Evolutionary conservation across 257 asterid genomes (phyloP).

Genomic region (Coffea canephora): DNA sequence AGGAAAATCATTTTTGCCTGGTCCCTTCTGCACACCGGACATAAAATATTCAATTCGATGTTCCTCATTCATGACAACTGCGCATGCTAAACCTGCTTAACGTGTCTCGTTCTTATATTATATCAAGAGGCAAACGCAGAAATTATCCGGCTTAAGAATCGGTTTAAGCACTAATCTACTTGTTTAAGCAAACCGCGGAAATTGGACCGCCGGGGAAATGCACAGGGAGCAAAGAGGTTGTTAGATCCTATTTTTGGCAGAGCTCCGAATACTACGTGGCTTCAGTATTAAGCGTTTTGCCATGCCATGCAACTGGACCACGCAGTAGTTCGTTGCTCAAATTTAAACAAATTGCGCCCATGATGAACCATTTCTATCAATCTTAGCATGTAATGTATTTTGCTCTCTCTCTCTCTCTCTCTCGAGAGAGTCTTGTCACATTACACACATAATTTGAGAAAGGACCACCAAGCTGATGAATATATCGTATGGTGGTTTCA

Average conservation of each 20-base stretch:
- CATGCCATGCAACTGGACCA: neutral
- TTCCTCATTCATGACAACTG: constrained; percentile 14
- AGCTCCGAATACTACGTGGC: neutral
- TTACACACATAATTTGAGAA: neutral
- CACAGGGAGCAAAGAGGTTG: neutral
- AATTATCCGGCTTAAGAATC: neutral
- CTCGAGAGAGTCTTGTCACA: neutral
- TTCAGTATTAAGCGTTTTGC: neutral
- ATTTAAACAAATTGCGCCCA: neutral
- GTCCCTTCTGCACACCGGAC: neutral
- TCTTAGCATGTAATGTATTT: neutral
- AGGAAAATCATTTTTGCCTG: constrained; percentile 6
- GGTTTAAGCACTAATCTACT: neutral
- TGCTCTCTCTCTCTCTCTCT: neutral
- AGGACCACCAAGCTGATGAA: neutral
- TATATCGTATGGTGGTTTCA: neutral
- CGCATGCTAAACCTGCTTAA: constrained; percentile 18
- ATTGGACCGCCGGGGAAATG: neutral
- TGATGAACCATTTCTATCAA: neutral
- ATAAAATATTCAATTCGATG: neutral
- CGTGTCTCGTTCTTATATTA: neutral
- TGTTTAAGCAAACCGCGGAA: neutral
- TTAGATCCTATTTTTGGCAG: neutral
- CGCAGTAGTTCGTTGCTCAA: neutral
- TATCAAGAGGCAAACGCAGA: neutral